phyloP scores from a whole-genome alignment of 345 rosid genomes.

The Lumnitzera racemosa region DNA sequence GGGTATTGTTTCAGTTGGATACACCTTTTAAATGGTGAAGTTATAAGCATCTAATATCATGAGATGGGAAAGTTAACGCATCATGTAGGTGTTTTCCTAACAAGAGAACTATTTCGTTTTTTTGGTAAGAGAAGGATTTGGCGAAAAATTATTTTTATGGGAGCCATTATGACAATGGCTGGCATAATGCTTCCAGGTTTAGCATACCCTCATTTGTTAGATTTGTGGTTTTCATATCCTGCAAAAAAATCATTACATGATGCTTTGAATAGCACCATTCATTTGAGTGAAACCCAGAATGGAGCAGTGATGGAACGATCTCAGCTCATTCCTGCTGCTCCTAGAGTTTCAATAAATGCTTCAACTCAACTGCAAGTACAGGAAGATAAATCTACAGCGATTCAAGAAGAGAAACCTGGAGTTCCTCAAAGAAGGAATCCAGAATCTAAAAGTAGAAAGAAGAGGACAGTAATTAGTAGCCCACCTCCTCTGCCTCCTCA shows the following conservation, averaged over 20 bases:
- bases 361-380: conserved; percentile 10
- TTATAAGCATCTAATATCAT: background rate
- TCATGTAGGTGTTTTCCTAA: conserved; percentile 5
- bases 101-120: conserved; percentile 22
- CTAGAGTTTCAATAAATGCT: conserved; percentile 26
- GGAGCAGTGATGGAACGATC: conserved; percentile 29
- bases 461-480: conserved; percentile 22
- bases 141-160: conserved; percentile 48
- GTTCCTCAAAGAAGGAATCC: conserved; percentile 13
- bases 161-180: conserved; percentile 36
- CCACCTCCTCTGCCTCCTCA: conserved; percentile 16
- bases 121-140: conserved; percentile 36
- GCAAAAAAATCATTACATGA: conserved; percentile 16
- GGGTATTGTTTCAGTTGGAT: background rate
- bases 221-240: conserved; percentile 21
- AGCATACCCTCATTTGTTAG: conserved; percentile 19
- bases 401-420: conserved; percentile 11
- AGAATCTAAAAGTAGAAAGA: conserved; percentile 11
- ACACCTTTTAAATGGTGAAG: background rate
- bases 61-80: conserved; percentile 7
- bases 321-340: conserved; percentile 16
- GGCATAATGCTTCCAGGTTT: conserved; percentile 44
- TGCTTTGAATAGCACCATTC: conserved; percentile 30
- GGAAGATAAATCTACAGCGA: conserved; percentile 1
- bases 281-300: conserved; percentile 26